Evolutionary conservation across 768 basidiomycete genomes (phyloP).

Genomic region (Naganishia friedmannii): DNA sequence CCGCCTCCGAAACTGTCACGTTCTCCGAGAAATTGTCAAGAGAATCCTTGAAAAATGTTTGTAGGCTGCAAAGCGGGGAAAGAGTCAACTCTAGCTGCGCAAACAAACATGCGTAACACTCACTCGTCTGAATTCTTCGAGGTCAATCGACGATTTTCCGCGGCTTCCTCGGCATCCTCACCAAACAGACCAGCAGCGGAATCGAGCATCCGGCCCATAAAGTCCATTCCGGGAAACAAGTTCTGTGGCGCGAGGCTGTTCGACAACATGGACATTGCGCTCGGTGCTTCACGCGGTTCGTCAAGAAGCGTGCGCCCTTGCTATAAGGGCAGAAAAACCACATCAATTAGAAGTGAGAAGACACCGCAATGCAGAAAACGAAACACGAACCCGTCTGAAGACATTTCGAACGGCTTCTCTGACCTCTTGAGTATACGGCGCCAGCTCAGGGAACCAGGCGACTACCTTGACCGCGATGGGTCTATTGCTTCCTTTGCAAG

Average conservation of each 20-base stretch:
- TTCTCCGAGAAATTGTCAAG: constrained; percentile 53
- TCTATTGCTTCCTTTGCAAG: not conserved
- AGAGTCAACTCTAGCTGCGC: not conserved
- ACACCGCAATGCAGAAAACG: not conserved
- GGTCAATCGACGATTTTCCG: constrained; percentile 1
- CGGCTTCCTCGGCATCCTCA: constrained; percentile 16
- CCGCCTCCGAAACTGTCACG: constrained; percentile 61
- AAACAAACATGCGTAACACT: not conserved
- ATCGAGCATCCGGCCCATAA: not conserved
- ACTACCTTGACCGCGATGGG: not conserved
- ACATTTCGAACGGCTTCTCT: not conserved
- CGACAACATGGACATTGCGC: constrained; percentile 10
- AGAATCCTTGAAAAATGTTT: constrained; percentile 41
- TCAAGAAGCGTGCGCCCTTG: constrained; percentile 13
- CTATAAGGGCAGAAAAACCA: not conserved
- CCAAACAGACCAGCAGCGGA: not conserved
- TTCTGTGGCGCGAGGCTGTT: constrained; percentile 8
- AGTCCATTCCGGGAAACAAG: not conserved
- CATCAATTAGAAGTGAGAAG: not conserved
- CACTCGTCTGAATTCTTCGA: constrained; percentile 14
- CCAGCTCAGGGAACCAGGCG: not conserved
- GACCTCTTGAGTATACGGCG: not conserved
- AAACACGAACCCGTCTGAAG: not conserved
- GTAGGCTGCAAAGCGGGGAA: constrained; percentile 27
- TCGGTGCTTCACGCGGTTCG: not conserved